A percentile compares a stretch with the other conserved stretches of the same genome.
phyloP scores from a whole-genome alignment of 2,329 filamentous ascomycete species.

The Bimuria novae-zelandiae region DNA sequence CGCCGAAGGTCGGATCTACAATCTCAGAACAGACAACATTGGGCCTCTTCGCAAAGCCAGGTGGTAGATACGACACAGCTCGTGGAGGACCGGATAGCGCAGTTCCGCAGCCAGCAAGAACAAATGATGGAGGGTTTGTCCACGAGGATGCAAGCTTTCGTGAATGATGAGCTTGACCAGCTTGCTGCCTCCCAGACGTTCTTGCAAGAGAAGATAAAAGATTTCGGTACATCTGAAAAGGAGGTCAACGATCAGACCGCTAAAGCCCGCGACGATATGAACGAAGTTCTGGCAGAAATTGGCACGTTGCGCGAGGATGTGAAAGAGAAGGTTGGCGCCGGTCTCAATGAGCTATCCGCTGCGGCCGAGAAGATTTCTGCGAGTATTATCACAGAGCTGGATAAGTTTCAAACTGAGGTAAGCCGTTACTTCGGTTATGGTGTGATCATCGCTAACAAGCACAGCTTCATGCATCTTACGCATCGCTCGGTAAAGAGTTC shows the following conservation, averaged over 20 bases:
- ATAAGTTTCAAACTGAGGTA: conserved; percentile 75
- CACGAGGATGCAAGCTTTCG: conserved; percentile 74
- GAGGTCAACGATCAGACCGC: conserved; percentile 71
- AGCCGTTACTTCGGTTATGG: conserved; percentile 16
- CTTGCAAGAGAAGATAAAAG: conserved; percentile 69
- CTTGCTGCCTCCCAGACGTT: conserved; percentile 72
- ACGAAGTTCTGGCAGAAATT: conserved; percentile 88
- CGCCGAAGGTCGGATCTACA: conserved; percentile 84
- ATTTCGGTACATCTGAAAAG: conserved; percentile 69
- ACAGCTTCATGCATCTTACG: conserved; percentile 82
- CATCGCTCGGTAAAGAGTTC: conserved; percentile 81
- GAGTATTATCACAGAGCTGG: conserved; percentile 84
- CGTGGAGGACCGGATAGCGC: conserved; percentile 75
- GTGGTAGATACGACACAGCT: conserved; percentile 76
- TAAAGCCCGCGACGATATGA: conserved; percentile 81
- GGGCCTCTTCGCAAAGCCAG: conserved; percentile 75
- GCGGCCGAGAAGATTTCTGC: conserved; percentile 88
- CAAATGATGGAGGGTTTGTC: conserved; percentile 71
- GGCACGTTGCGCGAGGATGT: conserved; percentile 86
- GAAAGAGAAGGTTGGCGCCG: conserved; percentile 82
- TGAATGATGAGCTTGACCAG: conserved; percentile 73
- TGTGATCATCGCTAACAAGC: conserved; percentile 20
- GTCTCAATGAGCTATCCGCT: conserved; percentile 78
- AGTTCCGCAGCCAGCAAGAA: conserved; percentile 74
- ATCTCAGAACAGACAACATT: conserved; percentile 74